Evolutionary conservation across 495 filamentous ascomycete genomes (phyloP), one percentile per base, ranked within the genome.

Genomic region (Xylaria telfairii): DNA sequence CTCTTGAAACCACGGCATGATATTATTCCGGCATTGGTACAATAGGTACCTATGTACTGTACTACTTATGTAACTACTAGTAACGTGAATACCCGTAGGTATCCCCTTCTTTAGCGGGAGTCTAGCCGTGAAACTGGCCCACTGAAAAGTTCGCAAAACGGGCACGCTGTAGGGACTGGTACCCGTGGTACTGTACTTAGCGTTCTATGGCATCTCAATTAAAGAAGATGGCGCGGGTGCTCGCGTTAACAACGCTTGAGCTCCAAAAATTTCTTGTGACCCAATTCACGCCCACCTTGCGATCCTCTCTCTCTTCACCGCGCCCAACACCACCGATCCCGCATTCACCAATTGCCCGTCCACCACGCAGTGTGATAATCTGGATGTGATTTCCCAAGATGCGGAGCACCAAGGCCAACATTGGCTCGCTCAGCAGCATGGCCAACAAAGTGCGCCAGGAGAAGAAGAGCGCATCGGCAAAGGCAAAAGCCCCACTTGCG

Each of bases 171-270:
- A 26, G 21, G 21, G 47, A 46, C n/a, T n/a, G n/a, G n/a, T n/a
- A n/a, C n/a, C n/a, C n/a, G n/a, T n/a, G n/a, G n/a, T n/a, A n/a
- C n/a, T n/a, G n/a, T 46, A 17, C 39, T 12, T 6, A 41, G 42
- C 1, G 34, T 37, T 37, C 21, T 24, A 7, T 6, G 51, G 46
- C 17, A 1, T n/a, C 4, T 47, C 67, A 64, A 69, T 19, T 46
- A 46, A 63, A 63, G 37, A 44, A 28, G n/a, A 82, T 82, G 80
- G 74, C 78, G 57, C 76, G 77, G 71, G 78, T 79, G 34, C 74
- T 72, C 39, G 39, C 13, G 51, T 63, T 67, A 37, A 49, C 63
- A 9, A 68, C 49, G 7, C 32, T 65, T 9, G 15, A 69, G 53
- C 26, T 53, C 59, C 59, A 70, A 64, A 70, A 64, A 54, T 44